A percentile compares a stretch with the other conserved stretches of the same genome.
Conservation (phyloP, 2,329 filamentous ascomycete species). For the Neonectria sp. region DNA sequence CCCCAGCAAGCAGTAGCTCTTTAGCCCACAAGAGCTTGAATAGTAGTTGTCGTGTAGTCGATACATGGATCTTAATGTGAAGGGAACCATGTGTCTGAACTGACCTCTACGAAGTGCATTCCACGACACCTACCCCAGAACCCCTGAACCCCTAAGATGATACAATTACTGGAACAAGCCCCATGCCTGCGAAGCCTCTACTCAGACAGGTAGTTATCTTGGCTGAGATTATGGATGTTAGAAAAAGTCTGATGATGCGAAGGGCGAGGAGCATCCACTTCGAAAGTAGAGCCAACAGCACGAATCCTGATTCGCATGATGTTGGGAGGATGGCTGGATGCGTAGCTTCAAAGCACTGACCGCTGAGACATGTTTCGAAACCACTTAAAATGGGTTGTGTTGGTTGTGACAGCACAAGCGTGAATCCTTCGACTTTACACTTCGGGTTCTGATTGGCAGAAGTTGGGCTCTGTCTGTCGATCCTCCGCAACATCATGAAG, state of each 20-base stretch:
- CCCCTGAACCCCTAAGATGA: not conserved
- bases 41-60: not conserved
- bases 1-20: not conserved
- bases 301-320: not conserved
- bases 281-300: not conserved
- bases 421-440: conserved; percentile 5
- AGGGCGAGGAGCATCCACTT: not conserved
- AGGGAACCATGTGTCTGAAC: not conserved
- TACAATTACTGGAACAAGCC: not conserved
- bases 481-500: conserved; percentile 2
- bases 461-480: not conserved
- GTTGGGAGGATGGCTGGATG: conserved; percentile 14
- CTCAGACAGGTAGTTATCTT: not conserved
- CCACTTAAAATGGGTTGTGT: conserved; percentile 1
- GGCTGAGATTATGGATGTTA: not conserved
- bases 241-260: not conserved
- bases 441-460: conserved; percentile 3
- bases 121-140: not conserved
- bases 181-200: not conserved
- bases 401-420: conserved; percentile 11
- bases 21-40: not conserved
- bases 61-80: not conserved
- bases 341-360: not conserved
- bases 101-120: not conserved
- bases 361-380: conserved; percentile 15